These are phyloP conservation scores for Penicillium palitans DNA, from an alignment of 2,329 filamentous ascomycete species.

Conservation along the genomic window DNA sequence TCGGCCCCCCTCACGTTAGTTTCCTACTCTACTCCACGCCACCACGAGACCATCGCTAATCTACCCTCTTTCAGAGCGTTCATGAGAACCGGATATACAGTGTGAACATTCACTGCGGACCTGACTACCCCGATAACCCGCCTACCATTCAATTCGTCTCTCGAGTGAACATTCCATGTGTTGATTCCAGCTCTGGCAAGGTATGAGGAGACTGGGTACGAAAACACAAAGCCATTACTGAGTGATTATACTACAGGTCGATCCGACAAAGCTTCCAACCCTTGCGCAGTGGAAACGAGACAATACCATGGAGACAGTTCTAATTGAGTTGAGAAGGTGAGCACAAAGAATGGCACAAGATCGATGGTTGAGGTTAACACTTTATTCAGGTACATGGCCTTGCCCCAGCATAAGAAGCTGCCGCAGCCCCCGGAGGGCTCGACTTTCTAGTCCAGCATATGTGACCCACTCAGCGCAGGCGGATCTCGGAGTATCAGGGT, in stretches of 20 bases:
- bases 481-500: conserved; percentile 34
- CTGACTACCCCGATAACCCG: conserved; percentile 83
- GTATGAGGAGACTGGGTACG: conserved; percentile 44
- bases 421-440: conserved; percentile 89
- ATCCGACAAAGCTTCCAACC: conserved; percentile 79
- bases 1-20: conserved; percentile 91
- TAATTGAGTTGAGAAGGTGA: conserved; percentile 80
- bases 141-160: conserved; percentile 91
- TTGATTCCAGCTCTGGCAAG: conserved; percentile 75
- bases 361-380: conserved; percentile 23
- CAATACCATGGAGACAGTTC: conserved; percentile 91
- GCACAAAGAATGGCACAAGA: conserved; percentile 18
- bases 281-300: conserved; percentile 88
- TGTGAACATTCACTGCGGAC: conserved; percentile 92
- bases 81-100: conserved; percentile 99
- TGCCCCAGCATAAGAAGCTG: conserved; percentile 88
- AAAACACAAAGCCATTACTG: neutral
- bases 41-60: conserved; percentile 16
- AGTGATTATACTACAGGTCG: conserved; percentile 58
- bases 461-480: conserved; percentile 21
- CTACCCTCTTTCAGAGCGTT: conserved; percentile 63
- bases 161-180: conserved; percentile 94
- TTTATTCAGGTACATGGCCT: conserved; percentile 78
- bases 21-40: neutral
- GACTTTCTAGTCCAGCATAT: conserved; percentile 48